A percentile compares a stretch with the other conserved stretches of the same genome.
Evolutionary conservation across 306 rosid species (phyloP).

Genomic region (Gastrolobium villosum): DNA sequence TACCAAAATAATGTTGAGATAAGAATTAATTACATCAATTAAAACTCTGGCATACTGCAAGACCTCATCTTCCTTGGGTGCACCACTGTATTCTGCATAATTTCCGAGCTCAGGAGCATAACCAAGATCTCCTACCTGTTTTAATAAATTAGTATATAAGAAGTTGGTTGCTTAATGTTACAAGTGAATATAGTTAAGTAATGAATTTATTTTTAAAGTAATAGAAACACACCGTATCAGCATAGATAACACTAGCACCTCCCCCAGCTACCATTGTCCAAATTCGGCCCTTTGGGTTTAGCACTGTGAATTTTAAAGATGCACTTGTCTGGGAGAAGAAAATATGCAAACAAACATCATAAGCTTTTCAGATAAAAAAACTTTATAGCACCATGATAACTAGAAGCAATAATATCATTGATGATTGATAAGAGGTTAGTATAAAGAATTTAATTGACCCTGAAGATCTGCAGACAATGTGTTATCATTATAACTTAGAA

Average conservation of each 20-base stretch:
- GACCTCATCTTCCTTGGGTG: constrained; percentile 96
- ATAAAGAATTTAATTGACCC: constrained; percentile 12
- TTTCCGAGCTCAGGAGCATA: constrained; percentile 96
- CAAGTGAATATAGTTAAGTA: constrained; percentile 28
- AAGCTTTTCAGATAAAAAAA: neutral
- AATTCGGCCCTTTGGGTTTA: constrained; percentile 88
- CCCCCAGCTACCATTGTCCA: constrained; percentile 99
- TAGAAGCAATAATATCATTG: neutral
- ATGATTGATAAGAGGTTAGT: constrained; percentile 20
- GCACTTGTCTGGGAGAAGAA: constrained; percentile 86
- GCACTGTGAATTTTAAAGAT: constrained; percentile 90
- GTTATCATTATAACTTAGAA: constrained; percentile 12
- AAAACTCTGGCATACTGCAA: constrained; percentile 98
- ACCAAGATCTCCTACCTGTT: constrained; percentile 97
- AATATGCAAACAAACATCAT: constrained; percentile 36
- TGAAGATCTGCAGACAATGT: constrained; percentile 18
- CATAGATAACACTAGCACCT: constrained; percentile 98
- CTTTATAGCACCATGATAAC: neutral
- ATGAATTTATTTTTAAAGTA: constrained; percentile 38
- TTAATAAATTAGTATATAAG: constrained; percentile 21
- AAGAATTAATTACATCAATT: constrained; percentile 75
- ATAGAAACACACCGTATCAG: constrained; percentile 76
- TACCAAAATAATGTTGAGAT: constrained; percentile 24
- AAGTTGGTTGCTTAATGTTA: constrained; percentile 3
- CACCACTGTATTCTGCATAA: constrained; percentile 98